Evolutionary conservation across 2,329 filamentous ascomycete genomes (phyloP), one percentile per base, ranked within the genome.

Genomic region (Xylaria hypoxylon): DNA sequence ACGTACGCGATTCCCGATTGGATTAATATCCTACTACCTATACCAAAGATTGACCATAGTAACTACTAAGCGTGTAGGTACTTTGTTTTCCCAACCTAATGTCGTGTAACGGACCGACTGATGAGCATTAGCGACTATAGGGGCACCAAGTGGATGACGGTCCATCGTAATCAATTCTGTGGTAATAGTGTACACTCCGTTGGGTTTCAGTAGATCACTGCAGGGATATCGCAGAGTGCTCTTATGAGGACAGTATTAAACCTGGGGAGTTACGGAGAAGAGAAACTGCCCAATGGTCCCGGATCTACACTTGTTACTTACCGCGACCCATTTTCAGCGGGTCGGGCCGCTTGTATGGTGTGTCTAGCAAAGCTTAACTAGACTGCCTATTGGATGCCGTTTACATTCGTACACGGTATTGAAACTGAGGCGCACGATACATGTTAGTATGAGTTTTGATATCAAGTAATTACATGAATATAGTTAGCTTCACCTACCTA

Each of bases 201-300:
- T 55, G 35, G 35, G 28, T 55, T 22, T 55, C n/a, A 15, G 52
- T 28, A 55, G 52, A 55, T 55, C 52, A 55, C 35, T 28, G 7
- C 15, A 5, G 52, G 35, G n/a, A 55, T 40, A 22, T 28, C 35
- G 51, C 19, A 55, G 51, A 5, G 33, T 31, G 13, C 10, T 40
- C n/a, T 55, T 55, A 55, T 40, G 51, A 48, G 13, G 5, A 28
- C 11, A 24, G 17, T 40, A 40, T 5, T 24, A 33, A 33, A 53
- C 33, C 31, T 33, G 10, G 13, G 35, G 52, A n/a, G 35, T 42
- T 42, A 42, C 24, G 35, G 35, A n/a, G n/a, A n/a, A n/a, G n/a
- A n/a, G n/a, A n/a, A n/a, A n/a, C n/a, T n/a, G n/a, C n/a, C 35
- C n/a, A 28, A 22, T 4, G 6, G 17, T 19, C 28, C 8, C 26